Conservation (phyloP, 2,329 filamentous ascomycete genomes). For the Coleophoma eucalyptorum region DNA sequence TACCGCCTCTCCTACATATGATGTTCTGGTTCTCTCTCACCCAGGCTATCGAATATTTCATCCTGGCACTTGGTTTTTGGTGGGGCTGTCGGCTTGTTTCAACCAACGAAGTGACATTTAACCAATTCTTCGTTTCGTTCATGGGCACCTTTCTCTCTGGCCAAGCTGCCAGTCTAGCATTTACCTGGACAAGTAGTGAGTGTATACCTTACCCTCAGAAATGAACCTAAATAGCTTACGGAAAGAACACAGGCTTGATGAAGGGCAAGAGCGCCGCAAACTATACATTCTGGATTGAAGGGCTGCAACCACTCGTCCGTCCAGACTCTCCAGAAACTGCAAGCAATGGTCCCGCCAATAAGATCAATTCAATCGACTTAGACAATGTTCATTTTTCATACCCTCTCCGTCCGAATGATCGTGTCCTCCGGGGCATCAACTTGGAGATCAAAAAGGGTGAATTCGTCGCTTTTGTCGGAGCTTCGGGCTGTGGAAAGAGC, state of each 20-base stretch:
- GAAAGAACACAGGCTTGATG: no score
- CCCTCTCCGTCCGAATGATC: slow-evolving; percentile 83
- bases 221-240: no score
- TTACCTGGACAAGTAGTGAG: slow-evolving; percentile 68
- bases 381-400: slow-evolving; percentile 92
- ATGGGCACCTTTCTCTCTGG: slow-evolving; percentile 84
- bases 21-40: slow-evolving; percentile 78
- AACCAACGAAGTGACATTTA: slow-evolving; percentile 66
- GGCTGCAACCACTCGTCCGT: no score
- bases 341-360: slow-evolving; percentile 56
- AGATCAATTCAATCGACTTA: slow-evolving; percentile 81
- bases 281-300: no score
- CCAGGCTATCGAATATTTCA: slow-evolving; percentile 79
- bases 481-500: slow-evolving; percentile 89
- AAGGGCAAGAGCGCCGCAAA: no score
- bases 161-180: slow-evolving; percentile 78
- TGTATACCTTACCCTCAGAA: slow-evolving; percentile 75
- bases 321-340: slow-evolving; percentile 75
- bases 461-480: slow-evolving; percentile 88
- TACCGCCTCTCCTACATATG: slow-evolving; percentile 72
- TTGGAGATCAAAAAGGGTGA: slow-evolving; percentile 71
- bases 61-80: slow-evolving; percentile 87
- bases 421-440: slow-evolving; percentile 81
- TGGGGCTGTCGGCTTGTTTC: slow-evolving; percentile 79
- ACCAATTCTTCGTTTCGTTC: slow-evolving; percentile 92